phyloP scores from a whole-genome alignment of 2,329 filamentous ascomycete genomes.

The Aspergillus awamori region DNA sequence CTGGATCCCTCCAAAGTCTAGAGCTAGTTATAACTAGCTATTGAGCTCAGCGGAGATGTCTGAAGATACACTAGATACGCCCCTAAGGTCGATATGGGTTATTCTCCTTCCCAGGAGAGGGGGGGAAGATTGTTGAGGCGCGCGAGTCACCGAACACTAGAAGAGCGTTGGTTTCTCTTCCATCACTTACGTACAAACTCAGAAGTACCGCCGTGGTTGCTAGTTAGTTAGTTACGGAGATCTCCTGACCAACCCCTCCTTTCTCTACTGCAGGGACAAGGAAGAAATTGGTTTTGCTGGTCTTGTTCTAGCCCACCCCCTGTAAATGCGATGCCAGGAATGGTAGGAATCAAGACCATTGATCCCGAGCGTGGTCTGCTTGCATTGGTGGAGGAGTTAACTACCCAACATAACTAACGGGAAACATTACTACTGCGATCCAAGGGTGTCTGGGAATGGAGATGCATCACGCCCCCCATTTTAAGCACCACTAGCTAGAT shows the following conservation, averaged over 20 bases:
- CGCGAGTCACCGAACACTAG: neutral
- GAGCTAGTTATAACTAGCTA: neutral
- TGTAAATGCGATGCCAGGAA: neutral
- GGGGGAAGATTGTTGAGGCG: neutral
- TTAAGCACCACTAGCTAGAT: neutral
- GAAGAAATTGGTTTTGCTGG: neutral
- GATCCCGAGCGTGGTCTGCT: neutral
- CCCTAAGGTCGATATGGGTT: neutral
- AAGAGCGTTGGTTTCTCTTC: neutral
- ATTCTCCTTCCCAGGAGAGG: neutral
- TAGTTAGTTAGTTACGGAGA: slow-evolving; percentile 4
- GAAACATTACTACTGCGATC: neutral
- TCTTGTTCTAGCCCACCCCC: neutral
- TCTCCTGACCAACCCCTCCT: slow-evolving; percentile 15
- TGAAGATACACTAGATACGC: neutral
- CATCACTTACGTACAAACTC: neutral
- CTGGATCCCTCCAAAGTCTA: neutral
- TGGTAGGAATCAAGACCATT: slow-evolving; percentile 1
- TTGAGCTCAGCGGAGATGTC: neutral
- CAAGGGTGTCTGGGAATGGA: neutral
- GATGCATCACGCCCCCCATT: neutral
- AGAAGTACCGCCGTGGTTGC: neutral
- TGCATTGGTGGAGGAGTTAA: neutral
- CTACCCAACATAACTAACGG: neutral
- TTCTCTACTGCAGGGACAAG: slow-evolving; percentile 8